phyloP scores from a whole-genome alignment of 306 rosid species.

The Aeschynomene evenia region DNA sequence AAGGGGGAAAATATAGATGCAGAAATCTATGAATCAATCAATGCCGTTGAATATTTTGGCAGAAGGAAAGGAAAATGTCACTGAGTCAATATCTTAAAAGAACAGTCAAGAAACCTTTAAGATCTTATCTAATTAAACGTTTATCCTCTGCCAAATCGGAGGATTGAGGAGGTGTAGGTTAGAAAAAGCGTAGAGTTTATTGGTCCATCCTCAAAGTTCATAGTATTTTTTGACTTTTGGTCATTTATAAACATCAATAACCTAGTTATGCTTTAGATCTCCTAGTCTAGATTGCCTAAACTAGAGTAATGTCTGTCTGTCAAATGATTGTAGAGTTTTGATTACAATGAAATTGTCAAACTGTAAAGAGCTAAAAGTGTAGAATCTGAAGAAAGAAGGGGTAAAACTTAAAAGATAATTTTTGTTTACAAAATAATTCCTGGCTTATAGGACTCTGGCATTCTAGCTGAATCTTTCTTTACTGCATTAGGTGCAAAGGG shows the following conservation, averaged over 20 bases:
- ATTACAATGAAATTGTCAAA: neutral
- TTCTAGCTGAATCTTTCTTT: constrained; percentile 23
- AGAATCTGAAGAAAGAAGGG: neutral
- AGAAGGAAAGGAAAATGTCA: neutral
- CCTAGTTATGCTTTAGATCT: neutral
- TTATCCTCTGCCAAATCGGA: neutral
- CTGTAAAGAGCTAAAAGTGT: neutral
- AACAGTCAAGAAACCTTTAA: neutral
- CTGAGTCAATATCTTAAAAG: neutral
- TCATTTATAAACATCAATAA: neutral
- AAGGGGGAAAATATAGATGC: neutral
- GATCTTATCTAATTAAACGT: neutral
- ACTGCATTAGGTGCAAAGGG: constrained; percentile 73
- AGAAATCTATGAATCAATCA: neutral
- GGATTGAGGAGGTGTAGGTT: neutral
- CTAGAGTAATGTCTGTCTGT: neutral
- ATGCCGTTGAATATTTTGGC: neutral
- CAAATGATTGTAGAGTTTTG: constrained; percentile 12
- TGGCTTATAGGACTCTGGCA: neutral
- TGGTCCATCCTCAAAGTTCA: neutral
- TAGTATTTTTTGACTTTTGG: neutral
- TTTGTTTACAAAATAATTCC: neutral
- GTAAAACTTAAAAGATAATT: neutral
- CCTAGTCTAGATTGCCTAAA: neutral
- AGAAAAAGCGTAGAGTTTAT: neutral